Evolutionary conservation across 2,329 filamentous ascomycete species (phyloP).

Genomic region (Alternaria ventricosa): DNA sequence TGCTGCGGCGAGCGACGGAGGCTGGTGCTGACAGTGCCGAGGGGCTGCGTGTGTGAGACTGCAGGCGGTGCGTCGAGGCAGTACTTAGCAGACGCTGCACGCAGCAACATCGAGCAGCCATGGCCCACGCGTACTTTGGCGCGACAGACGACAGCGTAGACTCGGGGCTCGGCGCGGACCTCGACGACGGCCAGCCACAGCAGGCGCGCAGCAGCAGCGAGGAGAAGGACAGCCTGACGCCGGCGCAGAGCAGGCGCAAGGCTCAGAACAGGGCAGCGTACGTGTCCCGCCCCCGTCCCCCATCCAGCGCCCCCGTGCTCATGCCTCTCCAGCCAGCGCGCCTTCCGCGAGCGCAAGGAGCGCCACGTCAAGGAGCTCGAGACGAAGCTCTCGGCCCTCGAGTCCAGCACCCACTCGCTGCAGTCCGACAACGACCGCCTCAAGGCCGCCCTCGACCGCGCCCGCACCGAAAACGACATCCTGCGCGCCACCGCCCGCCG

Average conservation of each 20-base stretch:
- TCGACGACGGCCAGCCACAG: conserved; percentile 43
- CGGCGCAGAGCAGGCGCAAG: conserved; percentile 65
- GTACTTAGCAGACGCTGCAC: background rate
- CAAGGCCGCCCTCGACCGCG: conserved; percentile 81
- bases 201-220: conserved; percentile 54
- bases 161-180: conserved; percentile 51
- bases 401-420: conserved; percentile 74
- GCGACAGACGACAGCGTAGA: conserved; percentile 45
- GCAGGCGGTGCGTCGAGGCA: background rate
- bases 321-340: conserved; percentile 74
- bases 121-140: conserved; percentile 65
- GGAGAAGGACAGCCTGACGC: conserved; percentile 56
- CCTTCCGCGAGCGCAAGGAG: conserved; percentile 95
- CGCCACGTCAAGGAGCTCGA: conserved; percentile 93
- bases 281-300: conserved; percentile 37
- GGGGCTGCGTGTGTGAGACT: background rate
- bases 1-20: background rate
- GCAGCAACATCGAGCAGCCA: conserved; percentile 32
- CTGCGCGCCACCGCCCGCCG: conserved; percentile 75
- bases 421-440: conserved; percentile 85
- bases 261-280: conserved; percentile 77
- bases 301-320: background rate
- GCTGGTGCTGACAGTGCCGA: background rate
- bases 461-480: conserved; percentile 91
- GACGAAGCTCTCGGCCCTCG: conserved; percentile 78